Evolutionary conservation across 352 stramenopile species (phyloP).

Genomic region (Pythium brassicae): DNA sequence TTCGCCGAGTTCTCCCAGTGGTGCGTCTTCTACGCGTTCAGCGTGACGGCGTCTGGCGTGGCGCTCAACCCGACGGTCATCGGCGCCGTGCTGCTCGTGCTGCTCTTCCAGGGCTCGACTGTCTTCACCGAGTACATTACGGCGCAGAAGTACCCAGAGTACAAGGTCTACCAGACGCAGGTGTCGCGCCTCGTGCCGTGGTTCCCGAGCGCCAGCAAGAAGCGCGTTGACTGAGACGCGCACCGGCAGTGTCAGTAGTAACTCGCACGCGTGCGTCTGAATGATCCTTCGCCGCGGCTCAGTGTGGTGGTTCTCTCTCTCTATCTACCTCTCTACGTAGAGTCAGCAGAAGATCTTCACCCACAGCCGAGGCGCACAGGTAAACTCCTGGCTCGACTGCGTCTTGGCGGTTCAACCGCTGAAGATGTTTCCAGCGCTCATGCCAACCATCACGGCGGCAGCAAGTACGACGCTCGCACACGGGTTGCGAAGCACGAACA

Average conservation of each 20-base stretch:
- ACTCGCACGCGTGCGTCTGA: neutral
- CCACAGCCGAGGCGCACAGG: conserved; percentile 2
- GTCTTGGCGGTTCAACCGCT: neutral
- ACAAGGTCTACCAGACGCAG: conserved; percentile 81
- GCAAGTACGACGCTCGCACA: neutral
- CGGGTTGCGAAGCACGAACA: conserved; percentile 3
- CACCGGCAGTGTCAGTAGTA: neutral
- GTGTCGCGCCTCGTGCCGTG: conserved; percentile 60
- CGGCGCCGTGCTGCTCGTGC: conserved; percentile 73
- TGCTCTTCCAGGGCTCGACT: conserved; percentile 90
- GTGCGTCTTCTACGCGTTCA: conserved; percentile 91
- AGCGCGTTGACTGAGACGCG: conserved; percentile 4
- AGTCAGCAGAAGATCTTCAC: conserved; percentile 7
- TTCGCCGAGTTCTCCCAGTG: conserved; percentile 88
- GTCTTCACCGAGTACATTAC: conserved; percentile 90
- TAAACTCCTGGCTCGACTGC: neutral
- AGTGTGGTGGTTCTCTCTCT: no score
- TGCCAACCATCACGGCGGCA: neutral
- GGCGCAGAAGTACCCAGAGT: conserved; percentile 84
- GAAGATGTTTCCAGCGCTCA: conserved; percentile 5
- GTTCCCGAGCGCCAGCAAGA: conserved; percentile 28
- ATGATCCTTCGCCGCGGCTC: no score
- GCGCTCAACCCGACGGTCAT: conserved; percentile 71
- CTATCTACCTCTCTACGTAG: no score
- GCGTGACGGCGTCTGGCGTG: conserved; percentile 45